Conservation (phyloP, 768 basidiomycete genomes). For the Podaxis sp. region DNA sequence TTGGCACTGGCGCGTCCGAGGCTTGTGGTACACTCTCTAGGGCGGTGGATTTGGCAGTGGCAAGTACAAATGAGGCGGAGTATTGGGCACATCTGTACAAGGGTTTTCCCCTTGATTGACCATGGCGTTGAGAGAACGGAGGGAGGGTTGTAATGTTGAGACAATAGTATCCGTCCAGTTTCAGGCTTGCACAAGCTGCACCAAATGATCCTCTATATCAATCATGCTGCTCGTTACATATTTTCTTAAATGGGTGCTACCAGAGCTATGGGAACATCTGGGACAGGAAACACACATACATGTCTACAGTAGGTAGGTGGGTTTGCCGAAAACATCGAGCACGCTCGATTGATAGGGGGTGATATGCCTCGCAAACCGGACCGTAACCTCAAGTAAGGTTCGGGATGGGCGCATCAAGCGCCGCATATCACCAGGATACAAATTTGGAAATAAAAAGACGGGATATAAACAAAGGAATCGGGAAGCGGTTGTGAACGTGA, state of each 20-base stretch:
- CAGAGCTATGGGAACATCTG: conserved; percentile 15
- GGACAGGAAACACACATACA: conserved; percentile 25
- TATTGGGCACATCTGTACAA: conserved; percentile 39
- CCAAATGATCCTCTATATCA: conserved; percentile 5
- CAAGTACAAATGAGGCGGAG: conserved; percentile 32
- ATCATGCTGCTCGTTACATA: conserved; percentile 8
- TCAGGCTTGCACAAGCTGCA: not conserved
- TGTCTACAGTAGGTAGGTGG: conserved; percentile 35
- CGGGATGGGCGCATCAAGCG: conserved; percentile 28
- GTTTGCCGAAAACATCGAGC: conserved; percentile 23
- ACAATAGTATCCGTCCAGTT: not conserved
- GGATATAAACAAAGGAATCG: conserved; percentile 14
- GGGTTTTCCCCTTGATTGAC: conserved; percentile 16
- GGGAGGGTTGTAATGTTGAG: not conserved
- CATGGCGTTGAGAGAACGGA: conserved; percentile 13
- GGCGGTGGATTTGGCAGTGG: conserved; percentile 38
- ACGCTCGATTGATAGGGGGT: conserved; percentile 23
- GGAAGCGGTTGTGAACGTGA: conserved; percentile 10
- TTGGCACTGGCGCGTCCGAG: not conserved
- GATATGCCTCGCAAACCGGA: conserved; percentile 8
- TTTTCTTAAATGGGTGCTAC: conserved; percentile 15
- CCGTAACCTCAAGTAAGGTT: not conserved
- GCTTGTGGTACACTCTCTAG: conserved; percentile 20
- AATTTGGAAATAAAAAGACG: conserved; percentile 13
- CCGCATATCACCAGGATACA: conserved; percentile 22